Base-by-base conservation (phyloP, 768 basidiomycete species). In the Rhodocollybia butyracea region DNA sequence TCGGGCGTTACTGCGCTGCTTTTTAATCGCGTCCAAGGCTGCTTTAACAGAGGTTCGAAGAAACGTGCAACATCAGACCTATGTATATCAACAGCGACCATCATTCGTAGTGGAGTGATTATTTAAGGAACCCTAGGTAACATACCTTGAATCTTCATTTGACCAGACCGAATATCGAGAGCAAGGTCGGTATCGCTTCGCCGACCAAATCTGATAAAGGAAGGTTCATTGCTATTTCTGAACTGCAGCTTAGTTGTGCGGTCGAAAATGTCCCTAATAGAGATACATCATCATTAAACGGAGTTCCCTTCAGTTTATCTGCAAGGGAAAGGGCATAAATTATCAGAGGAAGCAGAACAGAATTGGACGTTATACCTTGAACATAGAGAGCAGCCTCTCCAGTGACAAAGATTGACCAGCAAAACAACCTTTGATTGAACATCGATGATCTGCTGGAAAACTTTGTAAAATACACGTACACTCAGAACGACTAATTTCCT, bases 221-320 rank as follows among this genome's bases (percentile, higher is more conserved):
- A 73, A 0, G 74, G 67, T 42, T 74, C 71, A 15, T 67, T 63
- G 0, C 62, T 66, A 51, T 66, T 67, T 21, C 69, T 80, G 57
- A 78, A 79, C n/a, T 73, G 77, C 15, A 72, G 67, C 57, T 78
- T 78, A 31, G 74, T 67, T 5, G 66, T 65, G 54, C 66, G 65
- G 54, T 77, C 75, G 39, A 78, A 78, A 3, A 63, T 55, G 4
- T 73, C 67, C 0, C 70, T 59, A 65, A 78, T 76, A n/a, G 64
- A 17, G 55, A 60, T 22, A 79, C 42, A 56, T 75, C 70, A 6
- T 74, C 68, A 0, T 66, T 12, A 30, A 48, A 48, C 5, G n/a
- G 30, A 12, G 27, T 48, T 21, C 31, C 46, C 22, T 21, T 12
- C 38, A 4, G 39, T 31, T 61, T 15, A 43, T 66, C 68, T 61